phyloP scores from a whole-genome alignment of 2,329 filamentous ascomycete genomes.

The Aureobasidium sp. region DNA sequence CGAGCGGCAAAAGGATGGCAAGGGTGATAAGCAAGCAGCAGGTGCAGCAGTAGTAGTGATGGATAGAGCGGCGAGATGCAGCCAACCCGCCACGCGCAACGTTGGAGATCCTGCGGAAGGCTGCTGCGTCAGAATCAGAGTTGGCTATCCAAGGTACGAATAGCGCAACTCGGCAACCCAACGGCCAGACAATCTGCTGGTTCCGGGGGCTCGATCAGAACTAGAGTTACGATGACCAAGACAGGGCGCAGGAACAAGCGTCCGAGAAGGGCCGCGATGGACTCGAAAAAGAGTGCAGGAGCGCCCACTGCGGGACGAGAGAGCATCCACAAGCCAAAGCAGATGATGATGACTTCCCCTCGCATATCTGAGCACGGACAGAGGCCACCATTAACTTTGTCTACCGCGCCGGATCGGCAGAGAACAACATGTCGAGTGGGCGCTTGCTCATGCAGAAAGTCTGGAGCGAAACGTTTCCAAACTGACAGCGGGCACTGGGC shows the following conservation, averaged over 20 bases:
- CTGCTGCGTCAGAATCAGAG: background rate
- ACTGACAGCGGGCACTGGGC: background rate
- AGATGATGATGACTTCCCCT: slow-evolving; percentile 10
- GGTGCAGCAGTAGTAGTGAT: slow-evolving; percentile 5
- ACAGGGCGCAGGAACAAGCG: slow-evolving; percentile 11
- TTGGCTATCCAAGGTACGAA: background rate
- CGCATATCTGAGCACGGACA: slow-evolving; percentile 1
- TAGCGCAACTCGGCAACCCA: slow-evolving; percentile 8
- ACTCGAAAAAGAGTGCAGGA: background rate
- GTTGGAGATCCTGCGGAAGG: slow-evolving; percentile 7
- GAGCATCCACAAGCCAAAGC: slow-evolving; percentile 5
- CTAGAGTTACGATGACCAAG: background rate
- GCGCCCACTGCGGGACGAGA: slow-evolving; percentile 2
- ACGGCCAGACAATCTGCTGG: slow-evolving; percentile 6
- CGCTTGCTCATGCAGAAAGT: slow-evolving; percentile 8
- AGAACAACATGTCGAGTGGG: slow-evolving; percentile 6
- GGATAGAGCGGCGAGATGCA: slow-evolving; percentile 13
- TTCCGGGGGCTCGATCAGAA: slow-evolving; percentile 11
- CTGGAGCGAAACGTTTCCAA: slow-evolving; percentile 1
- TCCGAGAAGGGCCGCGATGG: slow-evolving; percentile 8
- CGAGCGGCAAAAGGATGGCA: slow-evolving; percentile 8
- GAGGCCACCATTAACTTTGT: slow-evolving; percentile 1
- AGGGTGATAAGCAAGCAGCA: slow-evolving; percentile 13
- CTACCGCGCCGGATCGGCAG: slow-evolving; percentile 9
- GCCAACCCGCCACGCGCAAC: slow-evolving; percentile 7